Evolutionary conservation across 2,329 filamentous ascomycete genomes (phyloP).

Genomic region (Nemania sp.): DNA sequence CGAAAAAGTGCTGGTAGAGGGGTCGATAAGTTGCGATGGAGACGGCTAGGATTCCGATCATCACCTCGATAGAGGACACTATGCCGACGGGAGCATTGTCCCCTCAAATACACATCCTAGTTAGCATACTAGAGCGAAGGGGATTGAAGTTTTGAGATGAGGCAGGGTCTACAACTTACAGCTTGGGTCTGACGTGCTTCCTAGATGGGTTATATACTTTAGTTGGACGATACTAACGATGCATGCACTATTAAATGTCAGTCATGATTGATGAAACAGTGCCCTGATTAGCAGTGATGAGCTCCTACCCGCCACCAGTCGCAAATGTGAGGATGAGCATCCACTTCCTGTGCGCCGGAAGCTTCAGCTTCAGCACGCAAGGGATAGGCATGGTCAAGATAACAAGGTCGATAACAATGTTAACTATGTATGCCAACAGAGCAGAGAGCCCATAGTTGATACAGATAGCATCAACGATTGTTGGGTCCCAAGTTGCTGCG

Average conservation of each 20-base stretch:
- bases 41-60: slow-evolving; percentile 24
- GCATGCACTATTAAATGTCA: slow-evolving; percentile 16
- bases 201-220: slow-evolving; percentile 18
- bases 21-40: slow-evolving; percentile 30
- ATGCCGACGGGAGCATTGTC: slow-evolving; percentile 23
- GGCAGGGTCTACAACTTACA: too few species aligned
- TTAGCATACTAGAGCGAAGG: too few species aligned
- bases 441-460: slow-evolving; percentile 19
- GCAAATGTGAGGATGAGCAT: slow-evolving; percentile 22
- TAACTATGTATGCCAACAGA: slow-evolving; percentile 18
- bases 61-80: slow-evolving; percentile 19
- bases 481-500: slow-evolving; percentile 19
- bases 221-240: slow-evolving; percentile 27
- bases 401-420: slow-evolving; percentile 22
- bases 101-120: slow-evolving; percentile 1
- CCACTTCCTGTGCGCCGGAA: slow-evolving; percentile 10
- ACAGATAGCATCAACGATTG: slow-evolving; percentile 8
- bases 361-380: slow-evolving; percentile 17
- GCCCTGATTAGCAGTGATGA: too few species aligned
- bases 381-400: slow-evolving; percentile 25
- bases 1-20: slow-evolving; percentile 20
- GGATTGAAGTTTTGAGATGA: too few species aligned
- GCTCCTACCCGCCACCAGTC: slow-evolving; percentile 18
- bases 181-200: slow-evolving; percentile 23
- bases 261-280: background rate